Evolutionary conservation across 768 basidiomycete genomes (phyloP), one percentile per base, ranked within the genome.

Genomic region (Mycena chlorophos): DNA sequence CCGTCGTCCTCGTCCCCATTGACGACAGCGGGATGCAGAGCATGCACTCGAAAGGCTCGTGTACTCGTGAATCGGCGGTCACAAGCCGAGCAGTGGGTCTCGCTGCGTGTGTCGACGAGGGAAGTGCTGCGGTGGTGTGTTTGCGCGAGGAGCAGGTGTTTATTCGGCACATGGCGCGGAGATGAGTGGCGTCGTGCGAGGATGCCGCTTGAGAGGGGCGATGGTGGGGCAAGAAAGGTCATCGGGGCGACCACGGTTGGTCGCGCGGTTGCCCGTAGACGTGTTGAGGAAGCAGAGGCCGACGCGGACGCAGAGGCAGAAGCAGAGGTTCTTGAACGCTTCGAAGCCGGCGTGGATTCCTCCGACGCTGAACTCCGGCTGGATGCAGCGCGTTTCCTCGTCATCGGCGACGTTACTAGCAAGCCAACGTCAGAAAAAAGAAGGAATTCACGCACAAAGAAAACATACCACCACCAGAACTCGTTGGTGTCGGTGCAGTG

Each of bases 1-100:
- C 49, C 55, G 28, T 23, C 51, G 23, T 46, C 54, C 13, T 10
- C 39, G 16, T 48, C 22, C 14, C 42, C 50, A 29, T 29, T 16
- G 13, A 5, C 26, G 3, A 2, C 3, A 13, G 19, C 37, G 14
- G 28, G 3, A 39, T 29, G 55, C 19, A 38, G 19, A 6, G 59
- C 59, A 46, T 61, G 60, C 22, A 52, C 56, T 2, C 60, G 49
- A 27, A 55, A 61, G 17, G 60, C 60, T 16, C 60, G 49, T 13
- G 23, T 26, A 31, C 53, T 57, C 30, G 13, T 42, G 39, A 61
- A 61, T 42, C 38, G 49, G 8, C 52, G 56, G 39, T 61, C 60
- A 34, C 60, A 61, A 3, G 60, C 60, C 25, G 60, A 45, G 50
- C 60, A 61, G 46, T 51, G 38, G 1, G 56, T 52, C 3, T 54